These are phyloP conservation scores for Dendrostoma leiphaemia DNA, from an alignment of 2,329 filamentous ascomycete genomes.

Conservation along the genomic window DNA sequence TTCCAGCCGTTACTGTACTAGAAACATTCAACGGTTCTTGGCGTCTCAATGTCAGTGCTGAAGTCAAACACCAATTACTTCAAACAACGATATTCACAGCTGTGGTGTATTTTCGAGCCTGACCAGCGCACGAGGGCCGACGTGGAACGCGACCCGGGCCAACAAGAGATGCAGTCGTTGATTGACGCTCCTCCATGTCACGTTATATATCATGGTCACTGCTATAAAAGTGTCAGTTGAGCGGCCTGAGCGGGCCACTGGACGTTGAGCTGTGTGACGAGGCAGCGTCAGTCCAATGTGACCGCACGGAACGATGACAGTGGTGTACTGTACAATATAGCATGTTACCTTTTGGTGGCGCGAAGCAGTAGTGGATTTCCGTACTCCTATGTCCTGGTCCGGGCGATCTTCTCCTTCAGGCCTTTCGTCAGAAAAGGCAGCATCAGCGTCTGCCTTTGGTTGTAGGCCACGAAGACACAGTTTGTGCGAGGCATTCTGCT, in stretches of 20 bases:
- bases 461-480: background rate
- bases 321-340: too few relatives aligned
- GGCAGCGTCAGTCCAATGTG: too few relatives aligned
- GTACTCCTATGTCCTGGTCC: background rate
- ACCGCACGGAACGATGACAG: background rate
- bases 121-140: slow-evolving; percentile 2
- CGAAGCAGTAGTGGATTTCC: too few relatives aligned
- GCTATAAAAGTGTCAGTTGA: slow-evolving; percentile 4
- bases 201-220: slow-evolving; percentile 7
- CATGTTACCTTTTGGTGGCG: too few relatives aligned
- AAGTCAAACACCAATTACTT: too few relatives aligned
- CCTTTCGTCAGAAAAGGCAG: background rate
- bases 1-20: slow-evolving; percentile 2
- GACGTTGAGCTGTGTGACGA: too few relatives aligned
- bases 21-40: slow-evolving; percentile 11
- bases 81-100: too few relatives aligned
- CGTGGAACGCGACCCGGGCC: slow-evolving; percentile 1
- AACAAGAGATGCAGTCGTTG: background rate
- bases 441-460: background rate
- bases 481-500: background rate
- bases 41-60: background rate
- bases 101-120: too few relatives aligned
- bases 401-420: background rate
- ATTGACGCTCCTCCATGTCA: background rate
- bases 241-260: background rate